Conservation (phyloP, 2,329 filamentous ascomycete genomes). For the Penicillium sp. region DNA sequence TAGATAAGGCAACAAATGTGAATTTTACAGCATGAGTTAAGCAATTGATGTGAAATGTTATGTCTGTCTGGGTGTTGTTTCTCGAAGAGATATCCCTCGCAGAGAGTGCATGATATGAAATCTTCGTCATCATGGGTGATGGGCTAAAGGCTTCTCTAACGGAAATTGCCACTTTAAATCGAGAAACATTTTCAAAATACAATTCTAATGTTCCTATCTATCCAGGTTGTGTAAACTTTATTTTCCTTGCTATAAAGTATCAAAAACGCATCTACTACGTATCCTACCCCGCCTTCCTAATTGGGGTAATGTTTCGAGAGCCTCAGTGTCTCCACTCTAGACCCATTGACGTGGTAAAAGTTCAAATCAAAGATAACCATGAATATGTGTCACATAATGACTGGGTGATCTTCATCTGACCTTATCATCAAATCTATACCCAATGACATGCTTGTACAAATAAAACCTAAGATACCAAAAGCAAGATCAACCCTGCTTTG, state of each 20-base stretch:
- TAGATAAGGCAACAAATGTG: neutral
- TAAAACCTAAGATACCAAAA: neutral
- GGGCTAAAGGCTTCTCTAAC: neutral
- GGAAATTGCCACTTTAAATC: neutral
- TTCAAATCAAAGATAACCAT: neutral
- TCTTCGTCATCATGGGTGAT: neutral
- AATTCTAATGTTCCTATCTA: neutral
- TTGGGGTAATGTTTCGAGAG: constrained; percentile 1
- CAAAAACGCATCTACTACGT: neutral
- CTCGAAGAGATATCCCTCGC: neutral
- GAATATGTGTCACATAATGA: neutral
- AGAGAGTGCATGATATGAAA: neutral
- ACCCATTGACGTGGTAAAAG: neutral
- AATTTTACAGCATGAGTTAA: neutral
- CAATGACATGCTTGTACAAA: neutral
- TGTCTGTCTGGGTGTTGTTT: neutral
- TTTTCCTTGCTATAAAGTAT: neutral
- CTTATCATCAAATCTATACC: neutral
- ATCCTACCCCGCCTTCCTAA: neutral
- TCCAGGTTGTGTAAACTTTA: neutral
- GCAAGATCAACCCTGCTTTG: neutral
- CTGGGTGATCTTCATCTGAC: neutral
- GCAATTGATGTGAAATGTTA: neutral
- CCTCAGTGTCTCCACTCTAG: neutral
- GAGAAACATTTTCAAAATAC: neutral